Conservation (phyloP, 2,329 filamentous ascomycete species). For the Dendrostoma leiphaemia region DNA sequence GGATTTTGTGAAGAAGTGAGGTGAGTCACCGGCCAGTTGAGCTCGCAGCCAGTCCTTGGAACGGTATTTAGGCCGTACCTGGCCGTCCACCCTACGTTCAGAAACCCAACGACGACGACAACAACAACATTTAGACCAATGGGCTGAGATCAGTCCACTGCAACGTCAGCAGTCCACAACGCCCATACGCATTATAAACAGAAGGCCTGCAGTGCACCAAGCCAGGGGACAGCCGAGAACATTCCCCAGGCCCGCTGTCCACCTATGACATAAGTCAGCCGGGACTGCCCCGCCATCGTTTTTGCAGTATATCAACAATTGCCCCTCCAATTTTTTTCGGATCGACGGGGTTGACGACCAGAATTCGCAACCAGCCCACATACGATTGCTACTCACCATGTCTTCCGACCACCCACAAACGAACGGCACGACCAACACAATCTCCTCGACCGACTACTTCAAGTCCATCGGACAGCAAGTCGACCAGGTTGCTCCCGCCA, state of each 20-base stretch:
- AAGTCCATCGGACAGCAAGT: constrained; percentile 62
- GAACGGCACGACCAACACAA: constrained; percentile 26
- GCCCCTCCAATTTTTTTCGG: constrained; percentile 38
- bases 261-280: constrained; percentile 31
- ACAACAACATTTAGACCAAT: too few species aligned
- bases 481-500: constrained; percentile 44
- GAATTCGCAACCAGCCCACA: neutral
- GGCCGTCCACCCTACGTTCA: too few species aligned
- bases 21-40: constrained; percentile 1
- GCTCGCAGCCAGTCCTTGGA: too few species aligned
- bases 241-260: constrained; percentile 24
- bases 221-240: constrained; percentile 14
- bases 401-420: constrained; percentile 31
- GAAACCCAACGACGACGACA: too few species aligned
- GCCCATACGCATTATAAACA: too few species aligned
- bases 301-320: constrained; percentile 22
- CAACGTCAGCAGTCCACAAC: too few species aligned
- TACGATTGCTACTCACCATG: constrained; percentile 4
- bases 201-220: too few species aligned
- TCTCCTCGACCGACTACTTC: constrained; percentile 53
- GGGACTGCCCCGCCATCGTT: constrained; percentile 33
- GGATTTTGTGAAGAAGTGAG: constrained; percentile 48
- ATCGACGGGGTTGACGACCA: constrained; percentile 4
- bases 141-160: too few species aligned
- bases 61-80: too few species aligned